Evolutionary conservation across 2,329 filamentous ascomycete species (phyloP).

Genomic region (Mollisiaceae sp.): DNA sequence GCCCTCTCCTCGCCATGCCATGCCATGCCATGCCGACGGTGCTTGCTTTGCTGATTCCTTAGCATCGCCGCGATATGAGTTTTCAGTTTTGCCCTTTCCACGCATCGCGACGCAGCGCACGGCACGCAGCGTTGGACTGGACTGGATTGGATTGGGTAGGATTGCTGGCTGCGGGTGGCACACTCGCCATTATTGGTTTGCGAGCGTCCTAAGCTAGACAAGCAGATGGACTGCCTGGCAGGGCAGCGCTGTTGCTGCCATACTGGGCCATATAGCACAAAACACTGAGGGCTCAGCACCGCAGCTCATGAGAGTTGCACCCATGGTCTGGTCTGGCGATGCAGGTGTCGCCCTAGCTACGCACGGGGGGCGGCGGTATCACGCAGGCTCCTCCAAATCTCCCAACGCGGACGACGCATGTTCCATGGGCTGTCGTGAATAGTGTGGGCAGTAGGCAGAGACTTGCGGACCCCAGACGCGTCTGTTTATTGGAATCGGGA

Average conservation of each 20-base stretch:
- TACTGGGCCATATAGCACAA: background rate
- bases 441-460: background rate
- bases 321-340: slow-evolving; percentile 8
- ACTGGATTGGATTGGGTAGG: background rate
- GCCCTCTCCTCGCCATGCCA: slow-evolving; percentile 4
- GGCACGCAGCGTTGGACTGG: slow-evolving; percentile 29
- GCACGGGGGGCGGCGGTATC: slow-evolving; percentile 10
- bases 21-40: slow-evolving; percentile 6
- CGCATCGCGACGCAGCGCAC: slow-evolving; percentile 17
- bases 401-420: slow-evolving; percentile 1
- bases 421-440: slow-evolving; percentile 7
- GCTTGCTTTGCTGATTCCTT: slow-evolving; percentile 19
- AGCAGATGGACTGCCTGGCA: slow-evolving; percentile 1
- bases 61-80: slow-evolving; percentile 21
- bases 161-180: slow-evolving; percentile 10
- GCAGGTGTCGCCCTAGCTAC: slow-evolving; percentile 2
- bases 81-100: slow-evolving; percentile 9
- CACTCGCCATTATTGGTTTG: slow-evolving; percentile 13
- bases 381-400: slow-evolving; percentile 4
- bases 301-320: background rate
- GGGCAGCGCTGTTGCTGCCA: slow-evolving; percentile 3
- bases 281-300: background rate
- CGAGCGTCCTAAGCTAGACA: background rate
- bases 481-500: slow-evolving; percentile 11
- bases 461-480: slow-evolving; percentile 3